Evolutionary conservation across 345 rosid species (phyloP).

Genomic region (Dipteronia dyeriana): DNA sequence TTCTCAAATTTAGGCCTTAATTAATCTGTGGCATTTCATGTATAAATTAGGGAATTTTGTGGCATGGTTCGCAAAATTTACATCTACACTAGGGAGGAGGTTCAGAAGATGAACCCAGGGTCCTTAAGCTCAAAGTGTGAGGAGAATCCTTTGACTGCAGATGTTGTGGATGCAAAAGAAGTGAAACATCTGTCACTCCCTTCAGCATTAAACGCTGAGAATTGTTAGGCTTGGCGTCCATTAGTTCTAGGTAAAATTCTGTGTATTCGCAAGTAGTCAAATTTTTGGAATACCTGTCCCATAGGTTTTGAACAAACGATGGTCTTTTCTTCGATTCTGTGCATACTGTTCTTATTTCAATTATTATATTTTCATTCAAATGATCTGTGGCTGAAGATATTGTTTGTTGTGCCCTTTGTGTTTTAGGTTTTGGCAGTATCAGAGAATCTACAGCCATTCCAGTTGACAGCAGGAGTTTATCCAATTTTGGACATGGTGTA

Average conservation of each 20-base stretch:
- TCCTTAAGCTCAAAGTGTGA: constrained; percentile 43
- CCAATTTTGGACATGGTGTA: constrained; percentile 36
- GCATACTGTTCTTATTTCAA: background rate
- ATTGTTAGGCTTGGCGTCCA: constrained; percentile 28
- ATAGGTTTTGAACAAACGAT: too few species aligned
- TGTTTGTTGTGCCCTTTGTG: background rate
- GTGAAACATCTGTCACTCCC: constrained; percentile 37
- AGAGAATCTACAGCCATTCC: background rate
- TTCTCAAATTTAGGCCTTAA: background rate
- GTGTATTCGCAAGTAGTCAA: background rate
- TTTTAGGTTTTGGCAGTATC: constrained; percentile 9
- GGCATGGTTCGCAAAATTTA: constrained; percentile 68
- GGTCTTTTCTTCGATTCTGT: background rate
- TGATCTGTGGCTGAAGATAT: background rate
- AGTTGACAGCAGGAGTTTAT: constrained; percentile 19
- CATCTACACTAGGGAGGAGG: constrained; percentile 75
- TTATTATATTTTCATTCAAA: background rate
- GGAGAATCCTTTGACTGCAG: constrained; percentile 36
- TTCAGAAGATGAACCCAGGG: constrained; percentile 72
- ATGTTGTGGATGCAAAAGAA: constrained; percentile 44
- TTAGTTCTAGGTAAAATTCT: constrained; percentile 21
- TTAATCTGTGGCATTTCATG: background rate
- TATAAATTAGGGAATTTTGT: constrained; percentile 65
- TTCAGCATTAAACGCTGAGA: constrained; percentile 32
- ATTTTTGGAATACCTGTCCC: background rate